These are phyloP conservation scores for Phalaenopsis equestris DNA, from an alignment of 106 monocot species.

Conservation along the genomic window DNA sequence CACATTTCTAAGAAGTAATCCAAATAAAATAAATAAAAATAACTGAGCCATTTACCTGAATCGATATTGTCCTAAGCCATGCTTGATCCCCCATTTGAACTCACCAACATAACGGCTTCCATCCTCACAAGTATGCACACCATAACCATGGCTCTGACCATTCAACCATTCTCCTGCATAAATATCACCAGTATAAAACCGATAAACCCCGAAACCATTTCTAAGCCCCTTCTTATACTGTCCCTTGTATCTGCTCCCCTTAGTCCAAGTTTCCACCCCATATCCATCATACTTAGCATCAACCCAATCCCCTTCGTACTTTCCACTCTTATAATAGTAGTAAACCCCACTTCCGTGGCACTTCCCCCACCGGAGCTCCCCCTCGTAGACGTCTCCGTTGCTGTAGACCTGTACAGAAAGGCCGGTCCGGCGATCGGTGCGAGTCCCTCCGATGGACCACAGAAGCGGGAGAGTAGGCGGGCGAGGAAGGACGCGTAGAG, in stretches of 20 bases:
- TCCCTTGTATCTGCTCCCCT: constrained; percentile 19
- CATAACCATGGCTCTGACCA: constrained; percentile 27
- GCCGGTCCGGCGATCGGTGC: constrained; percentile 4
- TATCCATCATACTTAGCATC: constrained; percentile 24
- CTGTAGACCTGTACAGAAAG: constrained; percentile 16
- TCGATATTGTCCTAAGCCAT: constrained; percentile 21
- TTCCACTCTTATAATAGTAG: constrained; percentile 23
- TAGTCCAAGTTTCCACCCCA: constrained; percentile 25
- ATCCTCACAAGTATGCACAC: constrained; percentile 22
- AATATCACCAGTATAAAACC: constrained; percentile 22
- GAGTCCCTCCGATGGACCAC: neutral
- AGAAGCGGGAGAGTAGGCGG: neutral
- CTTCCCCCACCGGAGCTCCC: constrained; percentile 20
- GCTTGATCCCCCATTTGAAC: constrained; percentile 28
- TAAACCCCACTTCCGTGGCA: constrained; percentile 26
- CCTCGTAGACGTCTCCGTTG: constrained; percentile 26
- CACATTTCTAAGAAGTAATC: neutral
- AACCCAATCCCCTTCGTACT: constrained; percentile 26
- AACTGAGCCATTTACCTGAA: constrained; percentile 10
- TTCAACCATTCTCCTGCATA: constrained; percentile 27
- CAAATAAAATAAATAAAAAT: neutral
- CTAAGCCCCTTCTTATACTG: constrained; percentile 19
- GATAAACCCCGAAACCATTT: constrained; percentile 22
- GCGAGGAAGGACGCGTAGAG: constrained; percentile 6
- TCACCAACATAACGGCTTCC: constrained; percentile 24